Evolutionary conservation across 306 rosid species (phyloP).

Genomic region (Carpinus fangiana): DNA sequence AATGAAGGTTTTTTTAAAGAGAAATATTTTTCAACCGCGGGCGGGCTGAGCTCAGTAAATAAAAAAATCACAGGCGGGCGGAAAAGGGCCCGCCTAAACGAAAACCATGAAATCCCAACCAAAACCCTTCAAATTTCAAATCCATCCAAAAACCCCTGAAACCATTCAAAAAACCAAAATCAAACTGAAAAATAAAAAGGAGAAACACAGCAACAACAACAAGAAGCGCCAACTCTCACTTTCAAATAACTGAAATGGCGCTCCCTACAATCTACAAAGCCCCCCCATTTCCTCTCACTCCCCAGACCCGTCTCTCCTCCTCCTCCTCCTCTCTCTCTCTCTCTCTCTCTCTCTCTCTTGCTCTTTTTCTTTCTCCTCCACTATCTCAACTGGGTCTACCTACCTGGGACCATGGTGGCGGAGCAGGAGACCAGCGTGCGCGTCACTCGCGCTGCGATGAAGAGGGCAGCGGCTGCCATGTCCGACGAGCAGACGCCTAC

Average conservation of each 20-base stretch:
- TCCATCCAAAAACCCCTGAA: constrained; percentile 21
- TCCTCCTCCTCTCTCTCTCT: too few relatives aligned
- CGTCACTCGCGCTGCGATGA: constrained; percentile 60
- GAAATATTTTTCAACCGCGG: too few relatives aligned
- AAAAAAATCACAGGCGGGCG: too few relatives aligned
- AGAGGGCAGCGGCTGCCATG: constrained; percentile 51
- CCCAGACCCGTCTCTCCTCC: constrained; percentile 15
- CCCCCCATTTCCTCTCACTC: background rate
- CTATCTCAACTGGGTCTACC: background rate
- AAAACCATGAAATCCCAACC: too few relatives aligned
- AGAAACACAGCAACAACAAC: background rate
- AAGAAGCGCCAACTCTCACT: background rate
- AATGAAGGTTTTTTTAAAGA: too few relatives aligned
- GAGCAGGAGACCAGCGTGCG: constrained; percentile 30
- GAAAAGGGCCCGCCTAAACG: too few relatives aligned
- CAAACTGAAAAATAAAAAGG: too few relatives aligned
- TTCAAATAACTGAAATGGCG: background rate
- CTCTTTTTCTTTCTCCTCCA: too few relatives aligned
- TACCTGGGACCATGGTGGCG: constrained; percentile 21
- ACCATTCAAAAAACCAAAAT: background rate
- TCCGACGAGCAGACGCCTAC: constrained; percentile 22
- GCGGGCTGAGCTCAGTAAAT: too few relatives aligned
- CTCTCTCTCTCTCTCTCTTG: too few relatives aligned
- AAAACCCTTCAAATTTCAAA: too few relatives aligned
- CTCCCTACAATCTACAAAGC: background rate